Conservation (phyloP, 176 grass and related monocot genomes). For the Poa pratensis region DNA sequence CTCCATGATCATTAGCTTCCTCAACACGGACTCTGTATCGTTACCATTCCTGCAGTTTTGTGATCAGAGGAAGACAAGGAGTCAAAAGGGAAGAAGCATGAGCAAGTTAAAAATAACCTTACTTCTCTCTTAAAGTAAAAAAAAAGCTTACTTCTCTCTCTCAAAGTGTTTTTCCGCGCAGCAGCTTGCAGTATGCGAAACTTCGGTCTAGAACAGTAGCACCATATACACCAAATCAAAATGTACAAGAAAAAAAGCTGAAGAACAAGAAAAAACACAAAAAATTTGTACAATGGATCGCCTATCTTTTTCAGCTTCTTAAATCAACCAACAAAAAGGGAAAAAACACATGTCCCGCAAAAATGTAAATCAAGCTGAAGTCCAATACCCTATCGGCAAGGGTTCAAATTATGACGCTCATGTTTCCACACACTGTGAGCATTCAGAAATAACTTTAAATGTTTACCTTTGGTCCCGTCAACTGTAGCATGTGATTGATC, state of each 20-base stretch:
- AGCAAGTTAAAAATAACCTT: neutral
- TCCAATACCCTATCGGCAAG: neutral
- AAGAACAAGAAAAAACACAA: neutral
- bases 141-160: neutral
- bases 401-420: neutral
- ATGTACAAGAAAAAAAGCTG: neutral
- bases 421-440: too few species aligned
- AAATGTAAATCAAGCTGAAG: neutral
- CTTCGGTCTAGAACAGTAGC: too few species aligned
- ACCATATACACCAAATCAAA: too few species aligned
- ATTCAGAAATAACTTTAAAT: too few species aligned
- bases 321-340: neutral
- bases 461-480: too few species aligned
- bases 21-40: neutral
- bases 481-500: too few species aligned
- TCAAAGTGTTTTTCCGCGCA: neutral
- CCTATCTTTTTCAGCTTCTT: neutral
- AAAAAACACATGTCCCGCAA: neutral
- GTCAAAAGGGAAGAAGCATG: neutral
- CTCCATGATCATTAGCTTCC: neutral
- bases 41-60: neutral
- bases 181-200: neutral
- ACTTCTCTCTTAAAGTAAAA: neutral
- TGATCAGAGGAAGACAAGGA: neutral
- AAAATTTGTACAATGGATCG: neutral